Conservation (phyloP, 352 stramenopile species). For the Pythium chondricola region DNA sequence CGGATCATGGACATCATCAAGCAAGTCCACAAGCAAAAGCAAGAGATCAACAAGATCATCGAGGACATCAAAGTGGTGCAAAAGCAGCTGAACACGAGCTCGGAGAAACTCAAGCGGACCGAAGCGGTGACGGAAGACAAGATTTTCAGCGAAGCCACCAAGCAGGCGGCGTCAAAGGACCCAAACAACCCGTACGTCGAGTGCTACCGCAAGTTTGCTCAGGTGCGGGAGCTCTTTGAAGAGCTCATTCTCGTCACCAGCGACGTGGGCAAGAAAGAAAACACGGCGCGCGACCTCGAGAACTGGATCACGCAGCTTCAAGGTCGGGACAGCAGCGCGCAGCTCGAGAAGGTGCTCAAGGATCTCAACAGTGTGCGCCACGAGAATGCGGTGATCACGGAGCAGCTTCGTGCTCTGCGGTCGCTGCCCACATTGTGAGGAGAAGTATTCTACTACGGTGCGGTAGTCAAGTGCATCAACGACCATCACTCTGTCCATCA, state of each 20-base stretch:
- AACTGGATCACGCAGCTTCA: conserved; percentile 82
- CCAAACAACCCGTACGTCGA: conserved; percentile 49
- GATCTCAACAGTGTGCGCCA: conserved; percentile 65
- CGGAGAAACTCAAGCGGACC: conserved; percentile 77
- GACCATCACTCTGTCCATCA: too few species aligned
- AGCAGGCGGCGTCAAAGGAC: conserved; percentile 20
- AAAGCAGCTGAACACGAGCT: conserved; percentile 71
- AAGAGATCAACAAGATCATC: conserved; percentile 79
- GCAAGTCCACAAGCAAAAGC: conserved; percentile 85
- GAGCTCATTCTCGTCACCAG: conserved; percentile 59
- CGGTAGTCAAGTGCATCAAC: background rate
- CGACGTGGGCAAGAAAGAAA: conserved; percentile 76
- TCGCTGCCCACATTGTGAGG: too few species aligned
- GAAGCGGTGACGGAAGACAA: conserved; percentile 82
- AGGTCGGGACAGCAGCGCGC: conserved; percentile 55
- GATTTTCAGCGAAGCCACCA: conserved; percentile 56
- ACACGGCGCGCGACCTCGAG: conserved; percentile 61
- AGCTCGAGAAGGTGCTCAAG: conserved; percentile 62
- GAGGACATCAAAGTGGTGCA: conserved; percentile 70
- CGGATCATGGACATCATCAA: conserved; percentile 91
- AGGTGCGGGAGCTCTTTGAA: conserved; percentile 80
- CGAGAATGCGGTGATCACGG: conserved; percentile 62
- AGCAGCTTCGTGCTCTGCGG: conserved; percentile 33
- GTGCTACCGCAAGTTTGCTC: conserved; percentile 80
- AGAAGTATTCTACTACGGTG: too few species aligned